These are phyloP conservation scores for Talaromyces sp. DNA, from an alignment of 2,329 filamentous ascomycete species.

Conservation along the genomic window DNA sequence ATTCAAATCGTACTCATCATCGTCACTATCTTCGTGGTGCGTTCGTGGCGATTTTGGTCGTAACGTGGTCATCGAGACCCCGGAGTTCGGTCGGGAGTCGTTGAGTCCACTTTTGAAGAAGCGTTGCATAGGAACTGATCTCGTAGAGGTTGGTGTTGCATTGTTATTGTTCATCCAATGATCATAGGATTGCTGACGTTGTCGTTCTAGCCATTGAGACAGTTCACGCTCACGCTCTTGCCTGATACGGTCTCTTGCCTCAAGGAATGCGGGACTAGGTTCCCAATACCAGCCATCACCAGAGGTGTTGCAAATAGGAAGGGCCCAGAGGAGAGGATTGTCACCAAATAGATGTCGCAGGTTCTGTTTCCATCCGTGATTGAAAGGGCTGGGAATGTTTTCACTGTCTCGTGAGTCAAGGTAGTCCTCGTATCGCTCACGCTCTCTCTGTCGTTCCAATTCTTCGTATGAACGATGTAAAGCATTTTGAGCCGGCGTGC, in stretches of 20 bases:
- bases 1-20: conserved; percentile 24
- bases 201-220: conserved; percentile 28
- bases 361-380: conserved; percentile 79
- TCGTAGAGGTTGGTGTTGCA: background rate
- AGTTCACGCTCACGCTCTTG: conserved; percentile 27
- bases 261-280: conserved; percentile 70
- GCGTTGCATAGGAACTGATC: conserved; percentile 18
- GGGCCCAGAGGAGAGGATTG: conserved; percentile 64
- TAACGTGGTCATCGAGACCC: conserved; percentile 41
- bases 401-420: conserved; percentile 84
- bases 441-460: conserved; percentile 59
- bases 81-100: conserved; percentile 29
- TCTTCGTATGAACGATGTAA: conserved; percentile 47
- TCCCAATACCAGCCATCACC: conserved; percentile 97
- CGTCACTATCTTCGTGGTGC: conserved; percentile 31
- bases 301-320: conserved; percentile 78
- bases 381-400: conserved; percentile 87
- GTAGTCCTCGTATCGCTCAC: conserved; percentile 69
- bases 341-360: conserved; percentile 76
- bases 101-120: conserved; percentile 1
- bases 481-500: conserved; percentile 44
- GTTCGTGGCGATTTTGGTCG: conserved; percentile 36
- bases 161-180: conserved; percentile 10
- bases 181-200: conserved; percentile 29
- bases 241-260: conserved; percentile 45